Evolutionary conservation across 2,329 filamentous ascomycete genomes (phyloP), one percentile per base, ranked within the genome.

Genomic region (Trichoderma atroviride): DNA sequence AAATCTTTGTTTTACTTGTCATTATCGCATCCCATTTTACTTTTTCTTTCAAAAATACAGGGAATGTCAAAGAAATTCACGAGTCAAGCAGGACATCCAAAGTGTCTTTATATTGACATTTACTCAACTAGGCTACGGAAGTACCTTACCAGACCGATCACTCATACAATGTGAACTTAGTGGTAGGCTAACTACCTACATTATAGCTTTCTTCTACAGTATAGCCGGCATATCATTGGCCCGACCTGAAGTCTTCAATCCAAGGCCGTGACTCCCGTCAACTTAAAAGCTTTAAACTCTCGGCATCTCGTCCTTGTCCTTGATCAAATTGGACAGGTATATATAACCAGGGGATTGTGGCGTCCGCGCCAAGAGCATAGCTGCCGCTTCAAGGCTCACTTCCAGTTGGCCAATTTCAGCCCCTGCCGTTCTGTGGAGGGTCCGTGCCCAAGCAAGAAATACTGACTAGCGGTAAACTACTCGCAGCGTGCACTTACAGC

Each of bases 331-430:
- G 64, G 58, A 58, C 27, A n/a, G 29, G 47, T 10, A 55, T 50
- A n/a, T 50, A 50, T 24, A 50, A 50, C 40, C 40, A 60, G 61
- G 60, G 60, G 68, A 0, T 5, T 19, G 68, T 69, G 61, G 68
- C 68, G 61, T 66, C 56, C 55, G 64, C 68, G 65, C 69, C 66
- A 70, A 69, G 59, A 57, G 68, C 62, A 67, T 67, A 66, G 70
- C 68, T 71, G 66, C 70, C 70, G 58, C 69, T 70, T 59, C 65
- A 62, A 70, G 69, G 69, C 69, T 71, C 58, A 60, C 59, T 70
- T 71, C 70, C 70, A 70, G 70, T 70, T 71, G 70, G 70, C 56
- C 68, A 70, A 67, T 67, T 59, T 67, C 63, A 67, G 37, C 64
- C 64, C 55, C 40, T 67, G 37, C 64, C 53, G 55, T 50, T 47